Evolutionary conservation across 768 basidiomycete genomes (phyloP).

Genomic region (Leccinum barrowsii): DNA sequence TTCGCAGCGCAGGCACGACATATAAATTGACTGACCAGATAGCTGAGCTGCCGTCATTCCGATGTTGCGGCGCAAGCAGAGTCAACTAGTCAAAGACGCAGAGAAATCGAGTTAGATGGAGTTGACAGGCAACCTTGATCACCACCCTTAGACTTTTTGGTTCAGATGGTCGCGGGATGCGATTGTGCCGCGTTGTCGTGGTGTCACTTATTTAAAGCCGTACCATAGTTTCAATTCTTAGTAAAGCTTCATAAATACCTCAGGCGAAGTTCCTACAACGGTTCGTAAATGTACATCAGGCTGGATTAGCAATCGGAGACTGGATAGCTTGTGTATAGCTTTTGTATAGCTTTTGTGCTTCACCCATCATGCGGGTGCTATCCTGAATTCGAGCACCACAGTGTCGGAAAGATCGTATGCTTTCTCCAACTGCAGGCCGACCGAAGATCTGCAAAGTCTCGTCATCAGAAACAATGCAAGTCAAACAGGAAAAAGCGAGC

Average conservation of each 20-base stretch:
- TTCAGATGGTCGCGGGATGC: not conserved
- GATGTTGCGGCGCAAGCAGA: conserved; percentile 26
- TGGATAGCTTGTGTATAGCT: not conserved
- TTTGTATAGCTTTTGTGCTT: not conserved
- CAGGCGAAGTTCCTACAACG: not conserved
- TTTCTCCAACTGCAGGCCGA: not conserved
- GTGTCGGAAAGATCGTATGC: not conserved
- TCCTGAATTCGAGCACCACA: not conserved
- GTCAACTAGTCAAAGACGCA: conserved; percentile 5
- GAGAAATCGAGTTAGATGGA: not conserved
- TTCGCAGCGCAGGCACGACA: no score
- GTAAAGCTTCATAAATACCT: not conserved
- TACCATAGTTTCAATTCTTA: not conserved
- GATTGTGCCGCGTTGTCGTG: not conserved
- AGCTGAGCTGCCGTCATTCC: conserved; percentile 13
- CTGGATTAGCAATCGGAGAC: not conserved
- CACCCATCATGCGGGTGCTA: not conserved
- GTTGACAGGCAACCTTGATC: not conserved
- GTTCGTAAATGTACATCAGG: not conserved
- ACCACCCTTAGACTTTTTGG: no score
- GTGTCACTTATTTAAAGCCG: not conserved
- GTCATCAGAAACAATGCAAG: not conserved
- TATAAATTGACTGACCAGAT: no score
- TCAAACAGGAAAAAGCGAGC: not conserved
- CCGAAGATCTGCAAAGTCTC: not conserved